Evolutionary conservation across 371 early-diverging fungal species (phyloP).

Genomic region (Rhizopus arrhizus): DNA sequence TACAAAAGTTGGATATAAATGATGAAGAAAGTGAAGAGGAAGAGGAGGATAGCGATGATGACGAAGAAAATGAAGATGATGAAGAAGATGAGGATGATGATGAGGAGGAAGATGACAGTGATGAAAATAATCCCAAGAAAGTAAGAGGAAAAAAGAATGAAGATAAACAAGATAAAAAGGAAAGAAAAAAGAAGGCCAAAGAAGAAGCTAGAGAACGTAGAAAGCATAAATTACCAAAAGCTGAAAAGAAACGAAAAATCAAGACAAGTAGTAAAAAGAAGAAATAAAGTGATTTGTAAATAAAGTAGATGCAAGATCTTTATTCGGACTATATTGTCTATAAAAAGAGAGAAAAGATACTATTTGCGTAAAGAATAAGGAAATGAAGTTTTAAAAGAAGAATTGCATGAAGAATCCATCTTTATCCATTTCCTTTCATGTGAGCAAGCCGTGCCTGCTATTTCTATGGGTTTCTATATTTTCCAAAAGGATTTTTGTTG

Average conservation of each 20-base stretch:
- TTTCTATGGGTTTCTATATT: too few relatives aligned
- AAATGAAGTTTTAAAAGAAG: too few relatives aligned
- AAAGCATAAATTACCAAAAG: slow-evolving; percentile 92
- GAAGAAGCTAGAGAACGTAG: slow-evolving; percentile 90
- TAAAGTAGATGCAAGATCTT: neutral
- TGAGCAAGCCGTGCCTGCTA: too few relatives aligned
- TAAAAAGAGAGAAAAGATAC: too few relatives aligned
- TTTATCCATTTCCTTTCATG: too few relatives aligned
- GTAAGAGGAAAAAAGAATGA: slow-evolving; percentile 76
- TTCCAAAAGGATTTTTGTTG: too few relatives aligned
- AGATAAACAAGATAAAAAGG: slow-evolving; percentile 86
- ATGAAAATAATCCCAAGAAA: slow-evolving; percentile 30
- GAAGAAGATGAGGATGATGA: slow-evolving; percentile 41
- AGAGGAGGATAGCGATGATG: slow-evolving; percentile 24
- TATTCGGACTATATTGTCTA: neutral
- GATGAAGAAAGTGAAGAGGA: slow-evolving; percentile 15
- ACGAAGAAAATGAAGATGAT: slow-evolving; percentile 43
- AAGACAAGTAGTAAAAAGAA: slow-evolving; percentile 67
- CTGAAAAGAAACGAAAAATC: slow-evolving; percentile 87
- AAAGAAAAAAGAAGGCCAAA: slow-evolving; percentile 83
- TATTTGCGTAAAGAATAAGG: too few relatives aligned
- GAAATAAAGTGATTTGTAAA: slow-evolving; percentile 12
- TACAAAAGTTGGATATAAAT: slow-evolving; percentile 19
- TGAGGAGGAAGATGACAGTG: slow-evolving; percentile 47
- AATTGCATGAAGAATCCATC: too few relatives aligned